These are phyloP conservation scores for Wallacemonas sp. DNA, from an alignment of 208 protist genomes.

Conservation along the genomic window DNA sequence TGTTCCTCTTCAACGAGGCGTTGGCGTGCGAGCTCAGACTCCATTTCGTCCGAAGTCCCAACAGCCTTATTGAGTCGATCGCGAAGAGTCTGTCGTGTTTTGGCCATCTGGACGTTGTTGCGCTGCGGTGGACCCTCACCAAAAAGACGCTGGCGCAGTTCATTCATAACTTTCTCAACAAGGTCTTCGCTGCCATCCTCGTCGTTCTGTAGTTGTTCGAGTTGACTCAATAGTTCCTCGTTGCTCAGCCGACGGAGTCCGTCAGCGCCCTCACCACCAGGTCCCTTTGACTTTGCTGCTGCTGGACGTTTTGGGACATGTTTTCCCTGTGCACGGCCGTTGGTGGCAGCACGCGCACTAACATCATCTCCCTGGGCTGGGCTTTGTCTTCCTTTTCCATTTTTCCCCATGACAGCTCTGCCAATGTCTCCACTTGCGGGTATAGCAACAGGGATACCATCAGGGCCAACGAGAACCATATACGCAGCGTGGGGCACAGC, in stretches of 20 bases:
- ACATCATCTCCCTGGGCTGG: no score
- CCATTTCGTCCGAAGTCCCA: conserved; percentile 3
- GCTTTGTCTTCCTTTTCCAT: background rate
- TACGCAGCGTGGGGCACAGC: conserved; percentile 11
- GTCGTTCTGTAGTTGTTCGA: background rate
- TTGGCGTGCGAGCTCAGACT: background rate
- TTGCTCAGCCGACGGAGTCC: conserved; percentile 1
- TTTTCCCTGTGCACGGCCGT: background rate
- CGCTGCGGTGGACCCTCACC: background rate
- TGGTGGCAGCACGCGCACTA: background rate
- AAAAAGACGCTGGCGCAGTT: conserved; percentile 12
- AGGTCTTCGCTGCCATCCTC: background rate
- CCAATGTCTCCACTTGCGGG: conserved; percentile 1
- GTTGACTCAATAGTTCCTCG: conserved; percentile 6
- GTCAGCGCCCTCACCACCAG: background rate
- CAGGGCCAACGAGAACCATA: conserved; percentile 4
- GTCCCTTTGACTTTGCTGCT: background rate
- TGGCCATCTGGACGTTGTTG: background rate
- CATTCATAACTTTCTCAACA: conserved; percentile 8
- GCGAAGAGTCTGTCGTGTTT: background rate
- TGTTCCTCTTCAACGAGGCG: background rate
- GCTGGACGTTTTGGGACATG: no score
- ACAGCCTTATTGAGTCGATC: conserved; percentile 11
- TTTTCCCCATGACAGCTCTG: conserved; percentile 5
- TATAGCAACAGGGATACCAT: background rate